These are phyloP conservation scores for Eurotiales sp. DNA, from an alignment of 2,329 filamentous ascomycete genomes.

Conservation along the genomic window DNA sequence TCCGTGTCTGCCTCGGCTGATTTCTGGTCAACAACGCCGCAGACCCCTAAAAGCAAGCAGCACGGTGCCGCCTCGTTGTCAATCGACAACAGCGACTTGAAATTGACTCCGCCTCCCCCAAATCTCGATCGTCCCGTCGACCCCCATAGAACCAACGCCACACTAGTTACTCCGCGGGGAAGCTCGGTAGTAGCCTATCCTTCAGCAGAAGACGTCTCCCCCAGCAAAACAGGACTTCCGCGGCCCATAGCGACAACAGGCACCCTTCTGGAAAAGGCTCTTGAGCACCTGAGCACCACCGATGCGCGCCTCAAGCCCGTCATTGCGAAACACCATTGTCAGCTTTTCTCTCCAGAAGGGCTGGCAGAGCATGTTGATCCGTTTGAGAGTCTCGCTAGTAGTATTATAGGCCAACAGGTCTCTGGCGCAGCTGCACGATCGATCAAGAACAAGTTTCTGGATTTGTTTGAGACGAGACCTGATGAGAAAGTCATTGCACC, in stretches of 20 bases:
- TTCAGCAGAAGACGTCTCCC: slow-evolving; percentile 34
- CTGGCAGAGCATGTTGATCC: slow-evolving; percentile 84
- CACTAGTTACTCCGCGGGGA: slow-evolving; percentile 46
- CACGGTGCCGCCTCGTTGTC: slow-evolving; percentile 4
- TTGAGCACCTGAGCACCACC: slow-evolving; percentile 66
- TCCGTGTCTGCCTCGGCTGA: neutral
- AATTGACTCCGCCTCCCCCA: slow-evolving; percentile 39
- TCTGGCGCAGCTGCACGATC: slow-evolving; percentile 85
- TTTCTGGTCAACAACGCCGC: slow-evolving; percentile 15
- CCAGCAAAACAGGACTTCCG: slow-evolving; percentile 37
- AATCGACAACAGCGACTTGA: slow-evolving; percentile 34
- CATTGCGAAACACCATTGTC: slow-evolving; percentile 71
- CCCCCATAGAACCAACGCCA: slow-evolving; percentile 46
- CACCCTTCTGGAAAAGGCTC: slow-evolving; percentile 70
- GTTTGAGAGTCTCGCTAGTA: slow-evolving; percentile 75
- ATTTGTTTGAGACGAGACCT: slow-evolving; percentile 57
- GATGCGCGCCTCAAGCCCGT: slow-evolving; percentile 70
- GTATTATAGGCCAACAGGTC: slow-evolving; percentile 95
- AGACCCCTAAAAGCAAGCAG: slow-evolving; percentile 31
- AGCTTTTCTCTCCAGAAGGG: slow-evolving; percentile 74
- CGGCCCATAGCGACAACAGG: slow-evolving; percentile 59
- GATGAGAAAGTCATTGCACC: slow-evolving; percentile 14
- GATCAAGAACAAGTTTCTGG: slow-evolving; percentile 82
- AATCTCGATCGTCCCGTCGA: slow-evolving; percentile 44
- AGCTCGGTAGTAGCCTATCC: slow-evolving; percentile 48